Evolutionary conservation across 1,284 basidiomycete species (phyloP), one percentile per base, ranked within the genome.

Genomic region (Apiotrichum brassicae): DNA sequence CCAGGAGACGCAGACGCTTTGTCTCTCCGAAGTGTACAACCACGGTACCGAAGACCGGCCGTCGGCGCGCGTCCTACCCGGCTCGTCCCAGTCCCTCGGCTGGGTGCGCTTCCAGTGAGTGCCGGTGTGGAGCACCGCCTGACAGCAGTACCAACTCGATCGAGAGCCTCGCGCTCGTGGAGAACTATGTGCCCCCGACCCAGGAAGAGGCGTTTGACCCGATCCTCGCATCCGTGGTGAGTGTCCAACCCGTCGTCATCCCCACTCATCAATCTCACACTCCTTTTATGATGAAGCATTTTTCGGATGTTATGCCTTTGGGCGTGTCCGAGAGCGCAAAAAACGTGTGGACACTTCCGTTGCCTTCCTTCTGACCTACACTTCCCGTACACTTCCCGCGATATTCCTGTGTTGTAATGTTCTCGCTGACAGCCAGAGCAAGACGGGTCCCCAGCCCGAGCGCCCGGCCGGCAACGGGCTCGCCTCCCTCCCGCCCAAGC

Each of bases 81-180:
- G 65, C 4, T 64, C 62, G 0, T 46, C 57, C 3, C 56, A 53
- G 18, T 62, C 59, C 1, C 58, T 71, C 1, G 70, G 70, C 16
- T 71, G 70, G 70, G 76, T 86, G 83, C 73, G 93, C 88, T 75
- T 88, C 84, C 46, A 94, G 87, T 84, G 67, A 62, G 85, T 78
- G 46, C 28, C 12, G 3, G 5, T n/a, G 7, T 22, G 6, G 16
- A 6, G 6, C 13, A 6, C 0, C 5, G 9, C 36, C 43, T 50
- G 24, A 46, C 46, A n/a, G 5, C 49, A 71, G 70, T 54, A 71
- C 70, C 51, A 68, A 69, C 49, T 68, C 66, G 3, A 71, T 71
- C 48, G 66, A 70, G 25, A 66, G 68, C 8, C 46, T 71, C 11
- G 63, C 66, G 11, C 48, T 71, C 11, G 61, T 68, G 1, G 63